Evolutionary conservation across 2,329 filamentous ascomycete genomes (phyloP), one percentile per base, ranked within the genome.

Genomic region (Botryotinia globosa): DNA sequence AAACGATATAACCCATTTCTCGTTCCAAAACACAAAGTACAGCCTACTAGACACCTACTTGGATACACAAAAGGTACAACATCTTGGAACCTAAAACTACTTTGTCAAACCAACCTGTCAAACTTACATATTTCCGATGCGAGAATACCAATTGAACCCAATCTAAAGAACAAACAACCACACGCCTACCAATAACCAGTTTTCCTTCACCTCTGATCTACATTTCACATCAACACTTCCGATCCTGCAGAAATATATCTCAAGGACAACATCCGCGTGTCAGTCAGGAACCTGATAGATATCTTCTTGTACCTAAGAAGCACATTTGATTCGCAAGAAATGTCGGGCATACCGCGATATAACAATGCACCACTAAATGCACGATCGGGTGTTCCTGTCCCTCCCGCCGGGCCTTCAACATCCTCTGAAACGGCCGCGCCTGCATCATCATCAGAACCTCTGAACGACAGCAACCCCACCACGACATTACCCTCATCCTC

Each of bases 311-410:
- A 56, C 42, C 65, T 32, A 10, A 56, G n/a, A 56, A 9, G 37
- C 18, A 25, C 18, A 44, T 56, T 68, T 56, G n/a, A 68, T 42
- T 68, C 10, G 54, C 34, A 48, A 65, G n/a, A 64, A n/a, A 90
- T 90, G 88, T 84, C 88, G 66, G 85, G 88, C n/a, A 86, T 91
- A 74, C 87, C 85, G 65, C 85, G 90, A 59, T 88, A 89, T 80
- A 86, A 84, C 51, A 81, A 86, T 71, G 89, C 87, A 79, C 88
- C 89, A 63, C 89, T 90, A 80, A 86, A 83, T 77, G 85, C 87
- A 66, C 70, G 54, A 72, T 82, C 83, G 25, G 86, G 83, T 45
- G 78, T 82, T 59, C 18, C 48, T 68, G 65, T 56, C 65, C 34
- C 65, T 68, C 48, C 65, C 51, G 29, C 54, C 51, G 64, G 51